Base-by-base conservation (phyloP, 805 yeast genomes). In the Candida arabinofermentans region DNA sequence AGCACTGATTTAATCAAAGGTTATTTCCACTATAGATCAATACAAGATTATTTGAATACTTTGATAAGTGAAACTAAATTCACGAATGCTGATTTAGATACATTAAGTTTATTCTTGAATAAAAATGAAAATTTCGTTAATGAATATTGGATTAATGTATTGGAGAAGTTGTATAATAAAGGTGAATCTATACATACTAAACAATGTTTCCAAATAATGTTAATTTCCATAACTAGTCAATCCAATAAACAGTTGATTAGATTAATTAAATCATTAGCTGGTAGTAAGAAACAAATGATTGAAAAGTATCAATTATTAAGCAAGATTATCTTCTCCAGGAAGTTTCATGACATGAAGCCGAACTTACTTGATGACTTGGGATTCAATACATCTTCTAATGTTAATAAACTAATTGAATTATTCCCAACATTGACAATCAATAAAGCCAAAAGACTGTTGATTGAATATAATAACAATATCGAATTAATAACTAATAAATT, bases 341-440 rank as follows among this genome's bases (percentile, higher is more conserved):
- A 67, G 7, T 79, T 74, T 48, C 62, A 66, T 26, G 67, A 67
- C 21, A 39, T 72, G 45, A 63, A 68, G 14, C 84, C 85, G 0
- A 80, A 76, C 19, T 50, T 82, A 18, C 70, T 66, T 18, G 72
- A 69, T n/a, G 67, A 73, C 49, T 50, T 82, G 3, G 74, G 73
- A 2, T 77, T 74, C 46, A 56, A 82, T 43, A 62, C 61, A 32
- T 34, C 42, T 24, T 64, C 59, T 3, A 66, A 71, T 34, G 66
- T 83, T 2, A 54, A 59, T 14, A 63, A 65, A 21, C 51, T 74
- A 33, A 43, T 58, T n/a, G 86, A 81, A 24, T 57, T 89, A 46
- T 86, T 88, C 57, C 96, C 96, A 0, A 73, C 73, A 30, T 57
- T 87, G 27, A 63, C 75, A 0, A 54, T 59, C 3, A 60, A 65